These are phyloP conservation scores for Thelonectria blattea DNA, from an alignment of 2,329 filamentous ascomycete species.

Conservation along the genomic window DNA sequence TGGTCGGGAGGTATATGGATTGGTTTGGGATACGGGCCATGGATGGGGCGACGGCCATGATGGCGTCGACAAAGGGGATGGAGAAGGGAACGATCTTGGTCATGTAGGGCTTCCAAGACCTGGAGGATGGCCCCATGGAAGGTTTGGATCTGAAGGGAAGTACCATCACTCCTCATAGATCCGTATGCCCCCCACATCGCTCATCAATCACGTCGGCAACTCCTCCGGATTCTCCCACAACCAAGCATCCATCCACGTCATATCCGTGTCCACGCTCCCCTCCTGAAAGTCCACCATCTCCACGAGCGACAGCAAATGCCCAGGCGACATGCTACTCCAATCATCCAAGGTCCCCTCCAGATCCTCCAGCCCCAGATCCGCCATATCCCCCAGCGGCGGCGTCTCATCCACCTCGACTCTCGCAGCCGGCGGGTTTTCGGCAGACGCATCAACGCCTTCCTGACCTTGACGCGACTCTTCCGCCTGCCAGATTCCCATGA, in stretches of 20 bases:
- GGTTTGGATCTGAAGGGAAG: too few species aligned
- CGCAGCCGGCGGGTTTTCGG: not conserved
- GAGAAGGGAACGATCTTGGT: not conserved
- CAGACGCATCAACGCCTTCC: not conserved
- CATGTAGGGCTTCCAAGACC: not conserved
- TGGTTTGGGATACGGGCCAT: slow-evolving; percentile 1
- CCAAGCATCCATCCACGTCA: slow-evolving; percentile 17
- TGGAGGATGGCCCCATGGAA: too few species aligned
- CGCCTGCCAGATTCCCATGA: slow-evolving; percentile 14
- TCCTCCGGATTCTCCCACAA: slow-evolving; percentile 9
- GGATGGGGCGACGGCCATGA: not conserved
- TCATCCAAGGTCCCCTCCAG: slow-evolving; percentile 3
- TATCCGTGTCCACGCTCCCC: slow-evolving; percentile 3
- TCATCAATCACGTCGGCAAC: not conserved
- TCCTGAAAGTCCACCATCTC: slow-evolving; percentile 15
- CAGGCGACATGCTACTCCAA: slow-evolving; percentile 9
- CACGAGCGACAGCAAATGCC: slow-evolving; percentile 9
- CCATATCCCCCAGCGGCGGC: not conserved
- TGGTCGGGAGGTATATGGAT: not conserved
- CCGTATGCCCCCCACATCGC: too few species aligned
- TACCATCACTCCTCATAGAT: too few species aligned
- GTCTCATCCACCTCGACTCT: not conserved
- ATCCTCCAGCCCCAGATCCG: not conserved
- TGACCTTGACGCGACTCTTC: not conserved
- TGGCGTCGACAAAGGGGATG: not conserved